Evolutionary conservation across 495 filamentous ascomycete species (phyloP).

Genomic region (Tuber brumale): DNA sequence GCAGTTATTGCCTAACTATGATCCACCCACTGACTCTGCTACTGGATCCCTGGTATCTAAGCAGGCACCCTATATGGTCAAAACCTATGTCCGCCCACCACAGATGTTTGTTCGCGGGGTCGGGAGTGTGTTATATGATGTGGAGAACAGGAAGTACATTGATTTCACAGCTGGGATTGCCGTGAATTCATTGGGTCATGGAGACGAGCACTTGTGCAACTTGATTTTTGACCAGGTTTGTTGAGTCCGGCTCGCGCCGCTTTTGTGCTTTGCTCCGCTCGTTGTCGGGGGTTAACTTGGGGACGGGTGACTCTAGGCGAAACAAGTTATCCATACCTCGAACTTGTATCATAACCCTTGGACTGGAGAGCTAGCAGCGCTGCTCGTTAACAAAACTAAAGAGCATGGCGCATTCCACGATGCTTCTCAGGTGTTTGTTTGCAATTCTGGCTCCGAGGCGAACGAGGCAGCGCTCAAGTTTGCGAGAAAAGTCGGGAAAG

Average conservation of each 20-base stretch:
- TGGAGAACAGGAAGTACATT: slow-evolving; percentile 80
- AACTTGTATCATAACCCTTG: slow-evolving; percentile 96
- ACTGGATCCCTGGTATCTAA: slow-evolving; percentile 66
- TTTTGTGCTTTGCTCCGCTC: not conserved
- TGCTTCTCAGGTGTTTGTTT: slow-evolving; percentile 79
- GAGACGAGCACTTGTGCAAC: slow-evolving; percentile 60
- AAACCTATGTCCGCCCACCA: slow-evolving; percentile 86
- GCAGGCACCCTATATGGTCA: slow-evolving; percentile 79
- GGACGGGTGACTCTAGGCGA: slow-evolving; percentile 47
- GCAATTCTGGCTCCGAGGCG: slow-evolving; percentile 89
- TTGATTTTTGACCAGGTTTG: slow-evolving; percentile 69
- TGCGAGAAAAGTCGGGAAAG: slow-evolving; percentile 79
- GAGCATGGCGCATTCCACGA: slow-evolving; percentile 71
- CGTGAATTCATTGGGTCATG: slow-evolving; percentile 86
- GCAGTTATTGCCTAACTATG: slow-evolving; percentile 61
- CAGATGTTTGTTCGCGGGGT: slow-evolving; percentile 81
- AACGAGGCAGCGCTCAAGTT: slow-evolving; percentile 99
- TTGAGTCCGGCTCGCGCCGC: not conserved
- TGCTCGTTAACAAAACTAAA: slow-evolving; percentile 71
- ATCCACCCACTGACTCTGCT: slow-evolving; percentile 69
- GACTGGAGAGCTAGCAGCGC: slow-evolving; percentile 77
- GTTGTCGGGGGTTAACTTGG: not conserved
- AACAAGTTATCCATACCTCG: slow-evolving; percentile 77
- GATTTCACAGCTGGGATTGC: slow-evolving; percentile 96
- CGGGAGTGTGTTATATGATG: slow-evolving; percentile 81